Conservation (phyloP, 352 stramenopile genomes). For the Nothophytophthora sp. region DNA sequence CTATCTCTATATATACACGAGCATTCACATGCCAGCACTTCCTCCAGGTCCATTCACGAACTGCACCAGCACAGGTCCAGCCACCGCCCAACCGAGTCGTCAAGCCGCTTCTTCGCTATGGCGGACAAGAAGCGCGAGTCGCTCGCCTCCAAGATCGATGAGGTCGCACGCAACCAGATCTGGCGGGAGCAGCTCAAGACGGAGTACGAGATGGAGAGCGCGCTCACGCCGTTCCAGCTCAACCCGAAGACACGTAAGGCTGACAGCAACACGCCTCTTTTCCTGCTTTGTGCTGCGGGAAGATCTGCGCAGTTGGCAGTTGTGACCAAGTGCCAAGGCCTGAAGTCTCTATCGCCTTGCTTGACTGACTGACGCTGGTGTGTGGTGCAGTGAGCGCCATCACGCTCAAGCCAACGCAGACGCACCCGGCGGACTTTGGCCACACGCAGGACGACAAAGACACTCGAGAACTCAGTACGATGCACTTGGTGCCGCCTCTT, state of each 20-base stretch:
- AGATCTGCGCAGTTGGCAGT: too few species aligned
- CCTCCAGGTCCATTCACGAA: neutral
- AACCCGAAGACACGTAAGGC: slow-evolving; percentile 78
- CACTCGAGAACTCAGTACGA: slow-evolving; percentile 51
- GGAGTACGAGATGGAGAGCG: slow-evolving; percentile 77
- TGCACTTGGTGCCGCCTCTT: neutral
- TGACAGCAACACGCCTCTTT: too few species aligned
- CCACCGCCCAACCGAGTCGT: neutral
- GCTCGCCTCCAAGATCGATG: slow-evolving; percentile 80
- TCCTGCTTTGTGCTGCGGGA: too few species aligned
- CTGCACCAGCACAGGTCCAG: neutral
- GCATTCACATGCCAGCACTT: slow-evolving; percentile 4
- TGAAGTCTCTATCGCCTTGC: neutral
- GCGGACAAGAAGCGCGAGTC: slow-evolving; percentile 79
- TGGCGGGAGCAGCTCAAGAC: slow-evolving; percentile 88
- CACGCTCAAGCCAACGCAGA: slow-evolving; percentile 75
- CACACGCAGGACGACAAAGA: slow-evolving; percentile 55
- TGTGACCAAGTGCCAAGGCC: neutral
- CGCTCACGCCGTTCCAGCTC: slow-evolving; percentile 79
- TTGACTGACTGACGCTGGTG: neutral
- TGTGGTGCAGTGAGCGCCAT: slow-evolving; percentile 87
- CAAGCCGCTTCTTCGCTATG: slow-evolving; percentile 26
- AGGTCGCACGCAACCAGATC: slow-evolving; percentile 87
- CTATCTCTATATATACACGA: slow-evolving; percentile 4
- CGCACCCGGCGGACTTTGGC: slow-evolving; percentile 72